Conservation (phyloP, 2,329 filamentous ascomycete genomes). For the Dactylellina leptospora region DNA sequence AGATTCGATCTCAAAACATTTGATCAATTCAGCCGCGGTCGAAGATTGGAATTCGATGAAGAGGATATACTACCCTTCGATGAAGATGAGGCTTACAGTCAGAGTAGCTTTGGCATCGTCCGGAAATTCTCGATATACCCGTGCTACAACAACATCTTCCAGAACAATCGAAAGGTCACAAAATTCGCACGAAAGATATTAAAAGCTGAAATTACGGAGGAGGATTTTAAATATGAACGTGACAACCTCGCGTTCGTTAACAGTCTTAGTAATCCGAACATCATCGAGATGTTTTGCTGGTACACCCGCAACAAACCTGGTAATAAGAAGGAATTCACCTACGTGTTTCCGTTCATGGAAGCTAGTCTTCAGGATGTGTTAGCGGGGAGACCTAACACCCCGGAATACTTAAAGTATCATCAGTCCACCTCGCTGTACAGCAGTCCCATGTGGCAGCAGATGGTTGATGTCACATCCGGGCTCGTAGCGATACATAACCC, state of each 20-base stretch:
- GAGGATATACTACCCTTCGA: slow-evolving; percentile 34
- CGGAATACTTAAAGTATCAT: slow-evolving; percentile 16
- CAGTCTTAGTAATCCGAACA: slow-evolving; percentile 29
- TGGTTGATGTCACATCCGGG: slow-evolving; percentile 31
- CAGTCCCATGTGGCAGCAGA: slow-evolving; percentile 37
- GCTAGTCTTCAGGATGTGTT: slow-evolving; percentile 34
- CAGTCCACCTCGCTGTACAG: slow-evolving; percentile 27
- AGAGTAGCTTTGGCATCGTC: slow-evolving; percentile 35
- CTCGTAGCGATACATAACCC: slow-evolving; percentile 46
- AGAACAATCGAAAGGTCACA: slow-evolving; percentile 31
- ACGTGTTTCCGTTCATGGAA: slow-evolving; percentile 40
- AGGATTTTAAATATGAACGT: slow-evolving; percentile 33
- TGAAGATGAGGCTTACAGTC: slow-evolving; percentile 28
- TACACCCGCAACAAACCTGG: slow-evolving; percentile 29
- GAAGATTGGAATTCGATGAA: slow-evolving; percentile 36
- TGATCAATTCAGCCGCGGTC: slow-evolving; percentile 29
- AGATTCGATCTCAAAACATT: slow-evolving; percentile 36
- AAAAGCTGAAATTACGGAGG: slow-evolving; percentile 34
- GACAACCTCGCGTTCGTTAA: slow-evolving; percentile 42
- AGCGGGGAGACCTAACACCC: slow-evolving; percentile 15
- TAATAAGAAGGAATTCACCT: slow-evolving; percentile 37
- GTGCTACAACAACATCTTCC: slow-evolving; percentile 37
- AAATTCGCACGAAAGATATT: slow-evolving; percentile 34
- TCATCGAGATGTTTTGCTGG: slow-evolving; percentile 44
- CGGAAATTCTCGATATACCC: slow-evolving; percentile 28